Evolutionary conservation across 345 rosid genomes (phyloP), one percentile per base, ranked within the genome.

Genomic region (Tarenaya hassleriana): DNA sequence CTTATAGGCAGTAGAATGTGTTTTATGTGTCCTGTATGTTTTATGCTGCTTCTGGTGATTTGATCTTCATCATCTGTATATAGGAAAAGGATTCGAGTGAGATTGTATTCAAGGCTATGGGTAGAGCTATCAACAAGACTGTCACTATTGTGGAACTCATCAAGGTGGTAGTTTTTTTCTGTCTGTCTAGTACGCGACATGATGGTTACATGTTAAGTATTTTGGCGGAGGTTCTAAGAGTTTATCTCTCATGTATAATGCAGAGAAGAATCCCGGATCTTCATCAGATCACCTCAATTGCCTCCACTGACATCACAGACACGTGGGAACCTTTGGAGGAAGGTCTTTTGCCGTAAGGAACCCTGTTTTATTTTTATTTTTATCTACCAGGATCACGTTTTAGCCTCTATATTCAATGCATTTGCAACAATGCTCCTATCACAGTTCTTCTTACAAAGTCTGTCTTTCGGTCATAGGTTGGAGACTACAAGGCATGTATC

Each of bases 401-500:
- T 16, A 14, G 10, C 54, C 19, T 15, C 47, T 2, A 8, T 35
- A 8, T 35, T 21, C 4, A 16, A 15, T 10, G 18, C 7, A 9
- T 11, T 13, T 24, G 29, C 2, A 2, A 24, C 29, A 24, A 7
- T 15, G 16, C 10, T 7, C 32, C 19, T 13, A 12, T 46, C 2
- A 8, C 31, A 16, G 17, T 33, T 6, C 39, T 18, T 24, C 16
- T 24, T 24, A 24, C 29, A 24, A 24, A 24, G 16, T 42, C 8
- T 24, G 16, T 47, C 13, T 8, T 8, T 44, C 10, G 24, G 24
- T 29, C 38, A 42, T 34, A 6, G 38, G 10, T 40, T 81, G 62
- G 81, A 81, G 41, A 81, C 81, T 47, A 77, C 87, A 38, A 70
- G 87, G 57, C 87, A 77, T 66, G 87, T 81, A 31, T 81, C 83